Evolutionary conservation across 768 basidiomycete genomes (phyloP), one percentile per base, ranked within the genome.

Genomic region (Lactarius deliciosus): DNA sequence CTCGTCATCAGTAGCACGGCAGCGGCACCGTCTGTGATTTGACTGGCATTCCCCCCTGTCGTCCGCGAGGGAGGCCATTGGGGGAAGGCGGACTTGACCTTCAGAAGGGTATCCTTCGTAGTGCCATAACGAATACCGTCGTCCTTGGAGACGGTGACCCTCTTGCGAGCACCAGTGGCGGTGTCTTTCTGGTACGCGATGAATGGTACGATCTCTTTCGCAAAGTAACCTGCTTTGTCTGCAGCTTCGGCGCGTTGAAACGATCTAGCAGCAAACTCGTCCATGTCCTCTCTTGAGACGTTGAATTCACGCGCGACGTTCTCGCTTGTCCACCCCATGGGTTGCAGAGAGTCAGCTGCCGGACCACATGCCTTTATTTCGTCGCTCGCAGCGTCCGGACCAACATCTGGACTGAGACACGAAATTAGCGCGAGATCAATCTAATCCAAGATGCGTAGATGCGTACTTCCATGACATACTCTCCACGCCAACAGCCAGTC

Each of bases 311-410:
- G 76, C 0, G 92, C 92, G 38, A 94, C 90, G 68, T 92, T 94
- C 76, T 94, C 92, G 70, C 87, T 88, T 7, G 92, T 92, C 92
- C 92, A 93, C 8, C 92, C 92, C 92, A 94, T 94, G 38, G 89
- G 89, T 73, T 86, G 78, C 25, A 79, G 73, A 66, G 87, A 87
- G 69, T 90, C 90, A 32, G 75, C 81, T 3, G 90, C 84, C 5
- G 85, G 78, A 13, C 79, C 73, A 72, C 87, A 82, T 18, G 76
- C 74, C 32, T 84, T 79, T 56, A 95, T 80, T 18, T 84, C 79
- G 60, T 88, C 90, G 54, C 87, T 88, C 66, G 84, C 84, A 50
- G 77, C 70, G 0, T 85, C 85, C 18, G 83, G 85, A 22, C 87
- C 87, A 2, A 79, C 79, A 74, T 91, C 90, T 1, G 87, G 85